Conservation (phyloP, 140 eudicot genomes). For the Cichorium intybus region DNA sequence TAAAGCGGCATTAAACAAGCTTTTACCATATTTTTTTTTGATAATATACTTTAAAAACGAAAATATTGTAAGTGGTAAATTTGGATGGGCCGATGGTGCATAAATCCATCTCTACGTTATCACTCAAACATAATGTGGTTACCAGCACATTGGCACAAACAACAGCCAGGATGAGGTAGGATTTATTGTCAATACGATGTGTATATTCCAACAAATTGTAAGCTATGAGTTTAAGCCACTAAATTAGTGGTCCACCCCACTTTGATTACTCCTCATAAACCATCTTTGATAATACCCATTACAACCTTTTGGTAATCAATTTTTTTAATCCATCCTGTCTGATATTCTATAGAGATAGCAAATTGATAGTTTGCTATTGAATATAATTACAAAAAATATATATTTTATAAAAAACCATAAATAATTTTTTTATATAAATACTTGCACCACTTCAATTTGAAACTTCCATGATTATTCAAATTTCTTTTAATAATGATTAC, state of each 20-base stretch:
- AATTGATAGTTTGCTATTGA: not conserved
- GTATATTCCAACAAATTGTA: conserved; percentile 28
- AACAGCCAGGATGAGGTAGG: conserved; percentile 29
- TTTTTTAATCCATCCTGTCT: not conserved
- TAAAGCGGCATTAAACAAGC: not conserved
- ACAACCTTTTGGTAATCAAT: conserved; percentile 17
- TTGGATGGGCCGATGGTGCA: not conserved
- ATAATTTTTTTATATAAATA: no score
- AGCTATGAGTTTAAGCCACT: conserved; percentile 38
- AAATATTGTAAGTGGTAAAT: not conserved
- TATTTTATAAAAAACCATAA: not conserved
- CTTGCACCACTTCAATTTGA: no score
- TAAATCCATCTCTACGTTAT: conserved; percentile 23
- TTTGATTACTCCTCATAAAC: conserved; percentile 39
- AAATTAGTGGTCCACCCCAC: conserved; percentile 28
- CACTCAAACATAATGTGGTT: conserved; percentile 16
- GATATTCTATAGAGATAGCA: not conserved
- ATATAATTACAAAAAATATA: not conserved
- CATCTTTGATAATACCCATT: conserved; percentile 30
- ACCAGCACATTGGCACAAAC: conserved; percentile 26
- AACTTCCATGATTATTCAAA: no score
- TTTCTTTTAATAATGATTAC: no score
- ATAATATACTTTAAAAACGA: not conserved
- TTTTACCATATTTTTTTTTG: not conserved
- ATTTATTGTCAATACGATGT: conserved; percentile 35